A percentile compares a stretch with the other conserved stretches of the same genome.
Evolutionary conservation across 371 early-diverging fungal genomes (phyloP).

Genomic region (Funneliformis caledonium): DNA sequence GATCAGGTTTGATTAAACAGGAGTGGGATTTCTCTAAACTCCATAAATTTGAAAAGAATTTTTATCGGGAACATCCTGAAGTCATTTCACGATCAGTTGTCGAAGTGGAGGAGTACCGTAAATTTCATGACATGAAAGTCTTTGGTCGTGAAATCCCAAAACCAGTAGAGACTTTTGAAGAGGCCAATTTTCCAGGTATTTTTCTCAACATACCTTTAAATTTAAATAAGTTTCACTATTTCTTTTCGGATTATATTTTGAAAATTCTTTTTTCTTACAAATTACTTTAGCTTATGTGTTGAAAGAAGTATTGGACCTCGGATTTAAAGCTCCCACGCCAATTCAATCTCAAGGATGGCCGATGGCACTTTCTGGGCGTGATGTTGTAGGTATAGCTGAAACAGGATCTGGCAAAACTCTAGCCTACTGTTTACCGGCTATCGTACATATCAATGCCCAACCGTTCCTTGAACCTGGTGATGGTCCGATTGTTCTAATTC

Average conservation of each 20-base stretch:
- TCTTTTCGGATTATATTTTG: background rate
- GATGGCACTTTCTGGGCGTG: constrained; percentile 97
- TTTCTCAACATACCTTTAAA: background rate
- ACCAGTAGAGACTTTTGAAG: constrained; percentile 81
- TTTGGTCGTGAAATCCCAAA: constrained; percentile 74
- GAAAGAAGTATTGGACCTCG: constrained; percentile 80
- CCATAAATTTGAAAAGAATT: constrained; percentile 91
- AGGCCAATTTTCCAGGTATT: constrained; percentile 79
- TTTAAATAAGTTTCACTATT: background rate
- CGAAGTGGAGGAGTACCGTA: constrained; percentile 70
- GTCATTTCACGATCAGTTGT: constrained; percentile 63
- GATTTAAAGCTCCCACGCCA: constrained; percentile 92
- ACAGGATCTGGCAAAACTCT: constrained; percentile 99
- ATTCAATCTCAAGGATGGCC: constrained; percentile 99
- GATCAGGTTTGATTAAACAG: constrained; percentile 61
- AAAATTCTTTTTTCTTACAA: background rate
- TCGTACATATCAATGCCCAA: constrained; percentile 99
- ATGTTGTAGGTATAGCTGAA: constrained; percentile 98
- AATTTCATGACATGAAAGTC: constrained; percentile 73
- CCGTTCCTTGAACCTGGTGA: constrained; percentile 93
- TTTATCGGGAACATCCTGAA: constrained; percentile 79
- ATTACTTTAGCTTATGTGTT: constrained; percentile 68
- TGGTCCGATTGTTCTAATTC: constrained; percentile 94
- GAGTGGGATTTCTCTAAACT: constrained; percentile 74
- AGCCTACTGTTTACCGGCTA: constrained; percentile 95